Evolutionary conservation across 495 filamentous ascomycete genomes (phyloP).

Genomic region (Glutinoglossum americanum): DNA sequence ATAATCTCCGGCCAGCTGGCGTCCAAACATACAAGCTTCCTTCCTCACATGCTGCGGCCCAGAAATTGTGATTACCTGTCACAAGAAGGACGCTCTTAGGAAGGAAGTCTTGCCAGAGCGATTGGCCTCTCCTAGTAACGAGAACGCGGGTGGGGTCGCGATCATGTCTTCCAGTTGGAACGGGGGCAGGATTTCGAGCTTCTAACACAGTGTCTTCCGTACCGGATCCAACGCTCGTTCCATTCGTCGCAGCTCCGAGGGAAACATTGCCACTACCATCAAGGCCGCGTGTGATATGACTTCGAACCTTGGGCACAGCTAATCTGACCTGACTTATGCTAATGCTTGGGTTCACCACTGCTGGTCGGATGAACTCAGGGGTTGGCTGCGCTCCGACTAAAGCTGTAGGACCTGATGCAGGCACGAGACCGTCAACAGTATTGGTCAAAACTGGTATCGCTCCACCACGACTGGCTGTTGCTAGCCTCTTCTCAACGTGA

Average conservation of each 20-base stretch:
- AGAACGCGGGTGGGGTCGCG: conserved; percentile 68
- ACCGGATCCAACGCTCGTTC: conserved; percentile 16
- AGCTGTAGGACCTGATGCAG: conserved; percentile 31
- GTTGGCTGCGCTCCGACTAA: conserved; percentile 39
- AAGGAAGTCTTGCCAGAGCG: conserved; percentile 84
- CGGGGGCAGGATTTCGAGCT: conserved; percentile 42
- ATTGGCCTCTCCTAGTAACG: conserved; percentile 59
- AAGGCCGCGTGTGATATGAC: conserved; percentile 47
- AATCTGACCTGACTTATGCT: conserved; percentile 68
- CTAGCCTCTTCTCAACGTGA: conserved; percentile 38
- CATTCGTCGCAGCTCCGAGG: conserved; percentile 19
- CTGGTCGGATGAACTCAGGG: conserved; percentile 73
- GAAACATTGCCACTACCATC: conserved; percentile 22
- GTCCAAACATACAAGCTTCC: conserved; percentile 87
- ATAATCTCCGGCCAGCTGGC: conserved; percentile 68
- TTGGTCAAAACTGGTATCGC: conserved; percentile 55
- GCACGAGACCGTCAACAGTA: conserved; percentile 52
- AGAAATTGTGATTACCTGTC: conserved; percentile 75
- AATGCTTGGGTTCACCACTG: conserved; percentile 60
- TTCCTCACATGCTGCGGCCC: conserved; percentile 84
- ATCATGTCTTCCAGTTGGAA: conserved; percentile 33
- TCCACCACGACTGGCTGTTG: conserved; percentile 33
- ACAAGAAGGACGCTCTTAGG: conserved; percentile 63
- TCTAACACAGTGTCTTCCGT: conserved; percentile 41
- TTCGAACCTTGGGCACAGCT: conserved; percentile 72